Evolutionary conservation across 2,329 filamentous ascomycete species (phyloP).

Genomic region (Colletotrichum musicola): DNA sequence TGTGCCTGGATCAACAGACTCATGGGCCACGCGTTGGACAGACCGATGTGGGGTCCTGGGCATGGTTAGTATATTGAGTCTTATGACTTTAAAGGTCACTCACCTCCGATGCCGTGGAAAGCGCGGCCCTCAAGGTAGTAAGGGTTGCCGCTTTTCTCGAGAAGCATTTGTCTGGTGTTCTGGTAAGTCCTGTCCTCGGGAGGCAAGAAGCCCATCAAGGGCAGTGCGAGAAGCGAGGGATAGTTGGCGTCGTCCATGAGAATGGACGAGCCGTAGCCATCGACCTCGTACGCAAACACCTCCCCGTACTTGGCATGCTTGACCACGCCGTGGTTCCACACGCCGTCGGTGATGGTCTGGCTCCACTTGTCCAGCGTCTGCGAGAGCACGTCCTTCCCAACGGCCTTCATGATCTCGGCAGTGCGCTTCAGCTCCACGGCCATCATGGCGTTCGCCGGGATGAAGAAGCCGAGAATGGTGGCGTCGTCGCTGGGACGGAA

Average conservation of each 20-base stretch:
- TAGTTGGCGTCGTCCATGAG: slow-evolving; percentile 94
- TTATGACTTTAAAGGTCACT: slow-evolving; percentile 42
- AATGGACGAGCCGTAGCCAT: slow-evolving; percentile 85
- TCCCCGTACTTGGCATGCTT: slow-evolving; percentile 79
- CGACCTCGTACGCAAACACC: slow-evolving; percentile 89
- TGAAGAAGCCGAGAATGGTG: slow-evolving; percentile 93
- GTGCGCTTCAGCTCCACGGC: slow-evolving; percentile 86
- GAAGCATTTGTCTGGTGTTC: slow-evolving; percentile 85
- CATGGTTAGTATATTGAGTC: not conserved
- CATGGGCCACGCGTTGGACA: slow-evolving; percentile 98
- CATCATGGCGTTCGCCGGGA: slow-evolving; percentile 97
- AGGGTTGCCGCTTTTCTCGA: slow-evolving; percentile 83
- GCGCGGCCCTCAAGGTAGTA: slow-evolving; percentile 84
- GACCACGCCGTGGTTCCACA: slow-evolving; percentile 88
- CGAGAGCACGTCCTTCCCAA: slow-evolving; percentile 67
- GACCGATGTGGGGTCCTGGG: slow-evolving; percentile 76
- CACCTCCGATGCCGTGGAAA: slow-evolving; percentile 91
- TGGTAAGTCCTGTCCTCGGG: slow-evolving; percentile 78
- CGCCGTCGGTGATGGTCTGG: slow-evolving; percentile 76
- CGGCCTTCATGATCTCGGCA: slow-evolving; percentile 74
- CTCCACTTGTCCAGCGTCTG: slow-evolving; percentile 70
- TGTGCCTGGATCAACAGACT: slow-evolving; percentile 91
- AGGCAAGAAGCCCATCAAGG: slow-evolving; percentile 80
- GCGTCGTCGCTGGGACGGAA: slow-evolving; percentile 97
- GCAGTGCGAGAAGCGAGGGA: slow-evolving; percentile 82